phyloP scores from a whole-genome alignment of 1,139 yeast species.

The Geotrichum reessii region DNA sequence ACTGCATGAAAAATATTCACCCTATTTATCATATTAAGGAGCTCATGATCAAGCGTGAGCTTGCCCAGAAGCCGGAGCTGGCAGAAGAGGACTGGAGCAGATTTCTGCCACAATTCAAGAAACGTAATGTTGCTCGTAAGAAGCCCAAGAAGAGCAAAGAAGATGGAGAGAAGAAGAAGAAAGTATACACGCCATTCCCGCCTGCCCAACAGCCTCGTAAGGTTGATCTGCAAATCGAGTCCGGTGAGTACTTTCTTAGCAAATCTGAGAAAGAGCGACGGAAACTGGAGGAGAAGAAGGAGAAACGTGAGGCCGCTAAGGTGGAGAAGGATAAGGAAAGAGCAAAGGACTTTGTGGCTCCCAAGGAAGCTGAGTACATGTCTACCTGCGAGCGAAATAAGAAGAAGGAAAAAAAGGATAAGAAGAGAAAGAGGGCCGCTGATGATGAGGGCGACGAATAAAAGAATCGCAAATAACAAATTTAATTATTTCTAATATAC shows the following conservation, averaged over 20 bases:
- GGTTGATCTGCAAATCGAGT: slow-evolving; percentile 93
- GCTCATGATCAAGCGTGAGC: slow-evolving; percentile 92
- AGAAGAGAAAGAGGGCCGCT: slow-evolving; percentile 28
- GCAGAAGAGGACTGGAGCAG: slow-evolving; percentile 97
- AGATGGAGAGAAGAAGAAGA: slow-evolving; percentile 51
- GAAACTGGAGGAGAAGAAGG: slow-evolving; percentile 70
- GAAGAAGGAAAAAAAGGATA: slow-evolving; percentile 27
- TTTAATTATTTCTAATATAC: too few species aligned
- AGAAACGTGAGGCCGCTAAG: slow-evolving; percentile 67
- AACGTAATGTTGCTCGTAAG: slow-evolving; percentile 92
- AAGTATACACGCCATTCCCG: slow-evolving; percentile 97
- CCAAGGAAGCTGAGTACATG: slow-evolving; percentile 59
- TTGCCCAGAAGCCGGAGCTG: slow-evolving; percentile 89
- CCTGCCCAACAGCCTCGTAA: slow-evolving; percentile 96
- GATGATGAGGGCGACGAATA: slow-evolving; percentile 20
- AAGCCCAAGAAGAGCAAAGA: slow-evolving; percentile 60
- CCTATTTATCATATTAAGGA: slow-evolving; percentile 97
- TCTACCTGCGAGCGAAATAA: slow-evolving; percentile 26
- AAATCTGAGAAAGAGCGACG: slow-evolving; percentile 72
- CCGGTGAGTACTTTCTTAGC: slow-evolving; percentile 96
- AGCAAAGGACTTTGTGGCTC: slow-evolving; percentile 76
- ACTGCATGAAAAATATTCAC: slow-evolving; percentile 92
- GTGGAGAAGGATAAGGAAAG: slow-evolving; percentile 64
- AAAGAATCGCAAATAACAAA: too few species aligned
- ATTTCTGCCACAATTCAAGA: slow-evolving; percentile 94